phyloP scores from a whole-genome alignment of 2,329 filamentous ascomycete genomes.

The Colletotrichum tabaci region DNA sequence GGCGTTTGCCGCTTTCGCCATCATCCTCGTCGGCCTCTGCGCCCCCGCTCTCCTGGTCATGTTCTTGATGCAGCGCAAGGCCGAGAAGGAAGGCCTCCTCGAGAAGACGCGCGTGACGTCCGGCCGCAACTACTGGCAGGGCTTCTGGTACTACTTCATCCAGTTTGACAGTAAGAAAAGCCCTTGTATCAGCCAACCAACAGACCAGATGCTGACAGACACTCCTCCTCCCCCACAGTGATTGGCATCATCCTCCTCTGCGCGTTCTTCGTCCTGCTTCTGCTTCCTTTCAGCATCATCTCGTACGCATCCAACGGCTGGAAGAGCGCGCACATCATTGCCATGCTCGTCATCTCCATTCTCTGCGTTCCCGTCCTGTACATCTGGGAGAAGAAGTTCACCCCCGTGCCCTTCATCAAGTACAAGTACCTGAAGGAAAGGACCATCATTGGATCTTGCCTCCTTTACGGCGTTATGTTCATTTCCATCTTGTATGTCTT shows the following conservation, averaged over 20 bases:
- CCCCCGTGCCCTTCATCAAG: constrained; percentile 67
- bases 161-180: constrained; percentile 42
- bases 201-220: background rate
- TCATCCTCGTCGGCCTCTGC: constrained; percentile 69
- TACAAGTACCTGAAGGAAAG: constrained; percentile 60
- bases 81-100: constrained; percentile 61
- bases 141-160: constrained; percentile 34
- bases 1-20: constrained; percentile 74
- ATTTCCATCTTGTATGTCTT: constrained; percentile 47
- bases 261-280: constrained; percentile 64
- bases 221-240: constrained; percentile 44
- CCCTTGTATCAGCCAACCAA: fast-evolving
- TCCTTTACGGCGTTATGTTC: constrained; percentile 47
- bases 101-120: constrained; percentile 26
- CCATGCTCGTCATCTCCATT: constrained; percentile 66
- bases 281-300: constrained; percentile 71
- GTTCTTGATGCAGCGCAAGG: constrained; percentile 59
- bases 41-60: constrained; percentile 55
- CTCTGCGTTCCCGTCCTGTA: constrained; percentile 63
- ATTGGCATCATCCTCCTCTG: constrained; percentile 65
- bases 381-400: constrained; percentile 66
- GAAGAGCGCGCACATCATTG: constrained; percentile 60
- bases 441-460: constrained; percentile 49
- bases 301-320: constrained; percentile 58
- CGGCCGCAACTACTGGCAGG: constrained; percentile 33